Base-by-base conservation (phyloP, 164 flowering plant species). In the Annona cherimola region DNA sequence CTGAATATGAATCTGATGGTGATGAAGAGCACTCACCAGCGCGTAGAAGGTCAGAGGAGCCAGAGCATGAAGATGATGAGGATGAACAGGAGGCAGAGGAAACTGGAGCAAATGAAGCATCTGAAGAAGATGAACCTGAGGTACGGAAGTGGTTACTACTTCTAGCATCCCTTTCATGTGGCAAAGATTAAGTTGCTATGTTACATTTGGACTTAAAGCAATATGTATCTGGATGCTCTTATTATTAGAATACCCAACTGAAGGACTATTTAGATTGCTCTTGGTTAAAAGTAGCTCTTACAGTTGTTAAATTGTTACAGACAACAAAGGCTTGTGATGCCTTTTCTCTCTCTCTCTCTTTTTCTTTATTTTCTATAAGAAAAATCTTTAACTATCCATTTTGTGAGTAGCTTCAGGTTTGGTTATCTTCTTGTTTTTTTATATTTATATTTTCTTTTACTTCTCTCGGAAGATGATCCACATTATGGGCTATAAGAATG, bases 1-100 rank as follows among this genome's bases (percentile, higher is more conserved):
- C 99, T 40, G 98, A 93, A 76, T 96, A 96, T 79, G 99, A 93
- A 87, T 90, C 83, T 76, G 94, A 91, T 63, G 97, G 86, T 16
- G 93, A 87, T 69, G 98, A 91, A 77, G 94, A 87, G 73, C 80
- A 78, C 72, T 79, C 87, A 70, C 88, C 86, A 14, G 78, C 81
- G 62, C 90, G 79, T 57, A 82, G 81, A 68, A 81, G 86, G 75
- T 79, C 41, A 62, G 88, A 83, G 63, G 96, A 86, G 61, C 79
- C 78, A 41, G 98, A 87, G 72, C 78, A 75, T 64, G 95, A 84
- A 66, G 84, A 87, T 68, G 89, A 88, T 71, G 87, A 82, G n/a
- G 39, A 60, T 41, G 76, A 68, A 42, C 61, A 61, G 42, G 73
- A 69, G 40, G 63, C 45, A 43, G 76, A 62, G 63, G 79, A 71